Evolutionary conservation across 2,329 filamentous ascomycete species (phyloP).

Genomic region (Colletotrichum sidae): DNA sequence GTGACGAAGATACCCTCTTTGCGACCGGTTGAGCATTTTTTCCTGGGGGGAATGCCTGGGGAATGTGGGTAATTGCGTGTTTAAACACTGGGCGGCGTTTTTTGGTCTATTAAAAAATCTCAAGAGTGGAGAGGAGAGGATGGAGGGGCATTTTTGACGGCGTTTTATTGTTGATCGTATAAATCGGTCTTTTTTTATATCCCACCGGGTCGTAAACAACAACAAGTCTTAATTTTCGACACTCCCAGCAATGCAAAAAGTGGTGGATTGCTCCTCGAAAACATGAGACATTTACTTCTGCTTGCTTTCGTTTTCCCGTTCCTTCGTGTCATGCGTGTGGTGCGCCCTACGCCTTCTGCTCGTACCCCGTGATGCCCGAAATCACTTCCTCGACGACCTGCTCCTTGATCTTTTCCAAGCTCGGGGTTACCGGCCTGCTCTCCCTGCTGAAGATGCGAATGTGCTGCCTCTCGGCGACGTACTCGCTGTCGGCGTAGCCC

Average conservation of each 20-base stretch:
- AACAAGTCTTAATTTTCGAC: constrained; percentile 11
- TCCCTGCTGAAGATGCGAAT: constrained; percentile 77
- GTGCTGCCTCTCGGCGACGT: constrained; percentile 89
- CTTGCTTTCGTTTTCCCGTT: background rate
- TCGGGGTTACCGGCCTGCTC: constrained; percentile 65
- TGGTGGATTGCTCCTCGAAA: constrained; percentile 13
- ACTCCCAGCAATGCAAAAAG: background rate
- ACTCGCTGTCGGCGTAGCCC: constrained; percentile 95
- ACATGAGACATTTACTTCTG: background rate
- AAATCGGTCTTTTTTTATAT: constrained; percentile 22
- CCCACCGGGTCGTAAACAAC: constrained; percentile 6
- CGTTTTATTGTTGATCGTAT: constrained; percentile 33
- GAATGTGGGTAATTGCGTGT: background rate
- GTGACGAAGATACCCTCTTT: constrained; percentile 80
- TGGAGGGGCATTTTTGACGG: constrained; percentile 32
- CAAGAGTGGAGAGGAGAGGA: constrained; percentile 26
- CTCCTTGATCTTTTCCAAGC: constrained; percentile 41
- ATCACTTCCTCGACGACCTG: constrained; percentile 30
- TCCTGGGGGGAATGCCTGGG: background rate
- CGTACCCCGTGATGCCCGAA: constrained; percentile 41
- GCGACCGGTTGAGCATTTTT: constrained; percentile 58
- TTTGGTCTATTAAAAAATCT: constrained; percentile 16
- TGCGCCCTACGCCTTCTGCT: constrained; percentile 30
- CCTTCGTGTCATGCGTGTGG: background rate
- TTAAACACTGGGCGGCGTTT: constrained; percentile 32